Evolutionary conservation across 306 rosid genomes (phyloP).

Genomic region (Elaeagnus macrophylla): DNA sequence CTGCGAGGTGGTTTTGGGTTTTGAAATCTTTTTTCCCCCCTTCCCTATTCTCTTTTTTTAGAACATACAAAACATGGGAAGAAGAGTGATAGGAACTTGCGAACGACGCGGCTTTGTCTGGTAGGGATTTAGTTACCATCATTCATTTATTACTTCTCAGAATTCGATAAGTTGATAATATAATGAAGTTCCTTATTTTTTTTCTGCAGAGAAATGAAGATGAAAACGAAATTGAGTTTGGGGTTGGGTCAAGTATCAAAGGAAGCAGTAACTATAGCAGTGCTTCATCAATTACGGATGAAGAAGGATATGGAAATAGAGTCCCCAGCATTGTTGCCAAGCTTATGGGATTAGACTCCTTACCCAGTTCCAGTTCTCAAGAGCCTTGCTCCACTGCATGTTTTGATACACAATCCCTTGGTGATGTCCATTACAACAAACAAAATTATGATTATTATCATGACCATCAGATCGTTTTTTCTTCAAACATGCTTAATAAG

Average conservation of each 20-base stretch:
- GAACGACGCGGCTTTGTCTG: too few relatives aligned
- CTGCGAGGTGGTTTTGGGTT: too few relatives aligned
- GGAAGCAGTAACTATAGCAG: slow-evolving; percentile 43
- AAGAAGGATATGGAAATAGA: slow-evolving; percentile 59
- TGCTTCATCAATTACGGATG: slow-evolving; percentile 42
- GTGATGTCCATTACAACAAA: slow-evolving; percentile 39
- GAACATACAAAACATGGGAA: too few relatives aligned
- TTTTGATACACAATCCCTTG: slow-evolving; percentile 31
- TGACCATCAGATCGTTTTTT: slow-evolving; percentile 29
- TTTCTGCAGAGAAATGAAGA: slow-evolving; percentile 46
- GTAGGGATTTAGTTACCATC: background rate
- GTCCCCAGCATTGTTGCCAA: slow-evolving; percentile 82
- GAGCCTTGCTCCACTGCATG: slow-evolving; percentile 38
- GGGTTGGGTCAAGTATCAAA: slow-evolving; percentile 43
- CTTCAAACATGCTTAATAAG: slow-evolving; percentile 37
- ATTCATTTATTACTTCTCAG: background rate
- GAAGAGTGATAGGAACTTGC: too few relatives aligned
- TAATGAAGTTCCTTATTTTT: background rate
- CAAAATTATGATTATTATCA: slow-evolving; percentile 23
- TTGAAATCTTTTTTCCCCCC: too few relatives aligned
- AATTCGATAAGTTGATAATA: background rate
- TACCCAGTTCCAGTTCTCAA: slow-evolving; percentile 40
- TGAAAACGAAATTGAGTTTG: slow-evolving; percentile 47
- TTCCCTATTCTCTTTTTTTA: too few relatives aligned
- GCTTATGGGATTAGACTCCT: slow-evolving; percentile 86